A percentile compares a stretch with the other conserved stretches of the same genome.
Conservation (phyloP, 768 basidiomycete species). For the Mycena alexandri region DNA sequence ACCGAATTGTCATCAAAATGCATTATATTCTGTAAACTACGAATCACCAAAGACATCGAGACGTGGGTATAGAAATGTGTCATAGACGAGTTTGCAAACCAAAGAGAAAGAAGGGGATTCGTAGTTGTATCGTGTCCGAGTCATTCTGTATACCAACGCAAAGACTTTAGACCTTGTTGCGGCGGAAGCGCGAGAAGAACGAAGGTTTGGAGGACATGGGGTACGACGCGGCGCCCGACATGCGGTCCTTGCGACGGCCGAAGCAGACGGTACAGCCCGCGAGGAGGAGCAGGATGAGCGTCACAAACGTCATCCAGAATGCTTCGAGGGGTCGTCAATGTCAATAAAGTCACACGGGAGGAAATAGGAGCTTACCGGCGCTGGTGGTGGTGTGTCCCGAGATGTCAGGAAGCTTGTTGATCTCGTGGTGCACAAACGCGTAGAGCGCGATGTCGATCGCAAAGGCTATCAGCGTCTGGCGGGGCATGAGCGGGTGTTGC, state of each 20-base stretch:
- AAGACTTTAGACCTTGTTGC: conserved; percentile 41
- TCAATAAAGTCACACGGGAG: neutral
- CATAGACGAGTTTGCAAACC: neutral
- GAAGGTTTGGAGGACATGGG: conserved; percentile 48
- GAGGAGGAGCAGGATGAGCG: conserved; percentile 72
- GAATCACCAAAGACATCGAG: conserved; percentile 1
- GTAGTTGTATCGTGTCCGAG: neutral
- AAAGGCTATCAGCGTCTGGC: conserved; percentile 74
- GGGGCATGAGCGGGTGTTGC: neutral
- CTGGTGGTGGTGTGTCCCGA: conserved; percentile 65
- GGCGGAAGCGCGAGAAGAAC: conserved; percentile 55
- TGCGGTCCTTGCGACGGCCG: conserved; percentile 69
- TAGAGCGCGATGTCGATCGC: conserved; percentile 83
- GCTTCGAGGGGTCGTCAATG: conserved; percentile 49
- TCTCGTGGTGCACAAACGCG: conserved; percentile 69
- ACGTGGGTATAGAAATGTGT: conserved; percentile 16
- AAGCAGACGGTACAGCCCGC: conserved; percentile 80
- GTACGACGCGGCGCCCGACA: conserved; percentile 56
- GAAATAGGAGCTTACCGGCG: conserved; percentile 63
- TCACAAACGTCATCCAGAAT: conserved; percentile 82
- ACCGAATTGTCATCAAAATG: neutral
- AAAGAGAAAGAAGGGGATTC: conserved; percentile 1
- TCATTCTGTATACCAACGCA: neutral
- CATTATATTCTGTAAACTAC: conserved; percentile 6
- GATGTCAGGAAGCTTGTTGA: conserved; percentile 62